phyloP scores from a whole-genome alignment of 768 basidiomycete species.

The Udeniomyces megalosporus region DNA sequence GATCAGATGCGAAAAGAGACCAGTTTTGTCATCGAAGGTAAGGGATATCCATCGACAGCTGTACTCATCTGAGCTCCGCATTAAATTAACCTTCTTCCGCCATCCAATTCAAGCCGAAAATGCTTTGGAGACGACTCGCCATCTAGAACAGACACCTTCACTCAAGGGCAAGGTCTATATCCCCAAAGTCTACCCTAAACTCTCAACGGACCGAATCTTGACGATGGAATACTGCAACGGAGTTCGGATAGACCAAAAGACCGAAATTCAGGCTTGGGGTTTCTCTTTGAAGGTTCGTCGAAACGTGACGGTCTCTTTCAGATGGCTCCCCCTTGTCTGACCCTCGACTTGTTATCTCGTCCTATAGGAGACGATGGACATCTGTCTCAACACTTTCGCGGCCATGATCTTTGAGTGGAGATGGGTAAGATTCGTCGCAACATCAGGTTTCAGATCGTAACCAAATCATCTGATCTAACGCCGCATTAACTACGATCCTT shows the following conservation, averaged over 20 bases:
- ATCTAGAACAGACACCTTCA: slow-evolving; percentile 52
- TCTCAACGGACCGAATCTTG: slow-evolving; percentile 55
- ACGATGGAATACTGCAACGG: slow-evolving; percentile 31
- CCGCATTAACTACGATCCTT: no score
- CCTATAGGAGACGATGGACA: slow-evolving; percentile 48
- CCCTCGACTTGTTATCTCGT: neutral
- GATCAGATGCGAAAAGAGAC: slow-evolving; percentile 69
- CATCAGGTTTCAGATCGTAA: no score
- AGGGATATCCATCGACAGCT: no score
- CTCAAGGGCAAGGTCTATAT: slow-evolving; percentile 59
- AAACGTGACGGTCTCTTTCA: neutral
- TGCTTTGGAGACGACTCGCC: slow-evolving; percentile 49
- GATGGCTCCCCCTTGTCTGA: neutral
- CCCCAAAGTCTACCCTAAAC: slow-evolving; percentile 46
- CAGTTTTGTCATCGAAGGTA: slow-evolving; percentile 52
- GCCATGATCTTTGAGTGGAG: slow-evolving; percentile 87
- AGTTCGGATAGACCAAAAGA: slow-evolving; percentile 30
- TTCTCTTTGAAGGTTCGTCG: slow-evolving; percentile 22
- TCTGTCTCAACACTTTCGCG: slow-evolving; percentile 72
- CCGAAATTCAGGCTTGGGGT: slow-evolving; percentile 26
- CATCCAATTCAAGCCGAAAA: slow-evolving; percentile 39
- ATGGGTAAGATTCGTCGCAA: no score
- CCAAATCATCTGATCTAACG: no score
- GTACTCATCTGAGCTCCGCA: neutral
- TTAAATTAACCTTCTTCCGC: neutral